These are phyloP conservation scores for Chrysoporthe cubensis DNA, from an alignment of 2,329 filamentous ascomycete species.

Conservation along the genomic window DNA sequence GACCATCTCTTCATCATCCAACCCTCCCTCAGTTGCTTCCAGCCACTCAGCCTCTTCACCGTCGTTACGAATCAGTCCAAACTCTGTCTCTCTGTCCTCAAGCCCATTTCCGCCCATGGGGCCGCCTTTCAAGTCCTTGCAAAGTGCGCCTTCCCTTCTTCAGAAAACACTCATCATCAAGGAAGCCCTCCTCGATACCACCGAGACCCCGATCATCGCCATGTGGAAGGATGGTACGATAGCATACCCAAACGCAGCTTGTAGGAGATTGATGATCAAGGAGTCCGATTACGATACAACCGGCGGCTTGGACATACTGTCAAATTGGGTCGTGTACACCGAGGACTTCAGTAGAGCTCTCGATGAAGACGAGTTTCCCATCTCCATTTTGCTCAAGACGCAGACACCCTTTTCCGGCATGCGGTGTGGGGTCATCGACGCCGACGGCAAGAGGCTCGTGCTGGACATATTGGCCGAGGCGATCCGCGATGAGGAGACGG, in stretches of 20 bases:
- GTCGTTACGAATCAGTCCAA: constrained; percentile 54
- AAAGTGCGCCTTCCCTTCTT: constrained; percentile 65
- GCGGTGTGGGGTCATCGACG: constrained; percentile 66
- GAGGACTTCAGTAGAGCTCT: constrained; percentile 67
- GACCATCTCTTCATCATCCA: constrained; percentile 47
- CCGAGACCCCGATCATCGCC: constrained; percentile 73
- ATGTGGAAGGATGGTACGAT: constrained; percentile 83
- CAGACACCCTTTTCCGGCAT: constrained; percentile 61
- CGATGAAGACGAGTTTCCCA: constrained; percentile 65
- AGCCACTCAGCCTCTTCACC: constrained; percentile 51
- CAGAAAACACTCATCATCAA: constrained; percentile 77
- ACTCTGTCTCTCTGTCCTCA: constrained; percentile 54
- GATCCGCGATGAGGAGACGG: constrained; percentile 67
- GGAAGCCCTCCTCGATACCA: constrained; percentile 76
- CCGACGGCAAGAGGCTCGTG: constrained; percentile 55
- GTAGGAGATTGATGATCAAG: constrained; percentile 54
- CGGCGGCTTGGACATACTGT: constrained; percentile 60
- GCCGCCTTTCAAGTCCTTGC: constrained; percentile 61
- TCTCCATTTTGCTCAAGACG: constrained; percentile 65
- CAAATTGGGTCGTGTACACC: constrained; percentile 64
- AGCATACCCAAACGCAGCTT: constrained; percentile 72
- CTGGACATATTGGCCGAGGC: constrained; percentile 71
- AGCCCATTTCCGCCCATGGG: constrained; percentile 70
- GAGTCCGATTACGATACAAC: constrained; percentile 45
- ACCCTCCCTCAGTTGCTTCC: constrained; percentile 51